Conservation (phyloP, 441 rosid species). For the Pelargonium australe region DNA sequence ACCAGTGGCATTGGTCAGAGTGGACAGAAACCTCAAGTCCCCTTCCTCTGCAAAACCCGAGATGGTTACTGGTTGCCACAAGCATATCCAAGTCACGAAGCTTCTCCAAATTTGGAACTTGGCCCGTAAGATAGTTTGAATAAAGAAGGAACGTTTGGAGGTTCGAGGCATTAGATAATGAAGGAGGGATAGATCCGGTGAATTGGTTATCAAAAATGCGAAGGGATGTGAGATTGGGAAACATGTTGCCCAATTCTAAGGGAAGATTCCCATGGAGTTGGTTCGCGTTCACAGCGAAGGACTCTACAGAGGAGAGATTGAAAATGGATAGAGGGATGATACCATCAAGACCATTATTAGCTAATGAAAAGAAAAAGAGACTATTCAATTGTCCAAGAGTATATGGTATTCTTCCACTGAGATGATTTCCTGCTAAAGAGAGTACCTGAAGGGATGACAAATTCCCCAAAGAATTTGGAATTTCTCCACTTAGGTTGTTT, state of each 20-base stretch:
- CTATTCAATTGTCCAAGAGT: conserved; percentile 14
- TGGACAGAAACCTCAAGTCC: conserved; percentile 19
- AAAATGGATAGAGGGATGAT: conserved; percentile 24
- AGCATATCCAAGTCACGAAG: conserved; percentile 4
- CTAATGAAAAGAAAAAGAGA: background rate
- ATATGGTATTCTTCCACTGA: conserved; percentile 20
- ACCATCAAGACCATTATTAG: conserved; percentile 16
- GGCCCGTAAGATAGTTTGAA: conserved; percentile 8
- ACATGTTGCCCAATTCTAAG: conserved; percentile 9
- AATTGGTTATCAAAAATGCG: background rate
- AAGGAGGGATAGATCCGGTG: conserved; percentile 21
- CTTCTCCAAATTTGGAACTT: background rate
- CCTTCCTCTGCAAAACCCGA: conserved; percentile 18
- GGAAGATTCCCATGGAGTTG: conserved; percentile 23
- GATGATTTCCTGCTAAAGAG: background rate
- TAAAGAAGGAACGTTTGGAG: background rate
- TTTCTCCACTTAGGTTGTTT: conserved; percentile 17
- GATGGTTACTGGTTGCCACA: background rate
- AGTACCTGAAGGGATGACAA: conserved; percentile 14
- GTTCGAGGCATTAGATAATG: conserved; percentile 24
- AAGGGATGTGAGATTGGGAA: conserved; percentile 11
- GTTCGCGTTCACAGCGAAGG: background rate
- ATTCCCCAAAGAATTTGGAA: conserved; percentile 25
- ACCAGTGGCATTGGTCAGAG: conserved; percentile 19
- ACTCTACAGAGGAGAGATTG: conserved; percentile 19